Conservation (phyloP, 345 rosid species). For the Viola odorata region DNA sequence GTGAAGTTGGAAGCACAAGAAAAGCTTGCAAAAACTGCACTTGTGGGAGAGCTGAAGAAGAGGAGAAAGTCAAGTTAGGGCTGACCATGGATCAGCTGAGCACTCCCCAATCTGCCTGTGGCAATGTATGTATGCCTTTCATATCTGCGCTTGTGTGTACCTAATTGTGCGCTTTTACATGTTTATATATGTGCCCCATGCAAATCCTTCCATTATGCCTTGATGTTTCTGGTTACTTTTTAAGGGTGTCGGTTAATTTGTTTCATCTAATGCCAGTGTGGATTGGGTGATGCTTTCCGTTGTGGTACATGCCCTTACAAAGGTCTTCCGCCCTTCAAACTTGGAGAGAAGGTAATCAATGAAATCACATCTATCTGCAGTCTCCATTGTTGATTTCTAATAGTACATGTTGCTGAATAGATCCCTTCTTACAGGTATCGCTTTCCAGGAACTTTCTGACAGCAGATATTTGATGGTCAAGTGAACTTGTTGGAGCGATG, state of each 20-base stretch:
- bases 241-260: neutral
- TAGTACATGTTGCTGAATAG: neutral
- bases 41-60: conserved; percentile 96
- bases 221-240: neutral
- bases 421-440: conserved; percentile 51
- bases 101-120: conserved; percentile 94
- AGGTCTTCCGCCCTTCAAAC: conserved; percentile 84
- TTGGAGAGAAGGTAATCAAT: conserved; percentile 78
- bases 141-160: neutral
- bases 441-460: conserved; percentile 68
- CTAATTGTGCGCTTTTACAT: neutral
- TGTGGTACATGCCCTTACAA: conserved; percentile 91
- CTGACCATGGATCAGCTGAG: conserved; percentile 64
- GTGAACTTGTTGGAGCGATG: neutral
- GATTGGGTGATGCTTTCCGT: conserved; percentile 95
- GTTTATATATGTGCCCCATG: neutral
- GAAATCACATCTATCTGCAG: neutral
- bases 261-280: conserved; percentile 47
- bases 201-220: neutral
- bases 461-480: conserved; percentile 52
- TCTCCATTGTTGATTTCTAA: neutral
- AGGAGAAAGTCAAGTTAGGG: conserved; percentile 77
- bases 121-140: conserved; percentile 47
- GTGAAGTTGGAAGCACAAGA: conserved; percentile 72
- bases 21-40: conserved; percentile 96